These are phyloP conservation scores for Penicillium sp. DNA, from an alignment of 2,329 filamentous ascomycete species.

Conservation along the genomic window DNA sequence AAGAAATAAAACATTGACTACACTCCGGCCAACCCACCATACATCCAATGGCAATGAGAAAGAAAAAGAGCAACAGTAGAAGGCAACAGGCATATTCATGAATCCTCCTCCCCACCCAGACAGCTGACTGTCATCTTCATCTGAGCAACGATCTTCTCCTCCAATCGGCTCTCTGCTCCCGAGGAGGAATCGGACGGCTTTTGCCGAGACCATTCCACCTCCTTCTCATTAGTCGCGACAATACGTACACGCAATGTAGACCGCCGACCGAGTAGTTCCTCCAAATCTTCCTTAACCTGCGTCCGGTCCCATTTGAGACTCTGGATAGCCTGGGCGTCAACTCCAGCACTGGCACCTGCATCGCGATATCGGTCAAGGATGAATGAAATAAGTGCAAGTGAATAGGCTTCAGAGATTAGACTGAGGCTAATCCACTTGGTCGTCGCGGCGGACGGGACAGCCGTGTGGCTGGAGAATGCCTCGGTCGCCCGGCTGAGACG, in stretches of 20 bases:
- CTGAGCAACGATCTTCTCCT: conserved; percentile 70
- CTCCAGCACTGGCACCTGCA: conserved; percentile 59
- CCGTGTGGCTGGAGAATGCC: conserved; percentile 59
- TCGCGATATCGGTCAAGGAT: conserved; percentile 66
- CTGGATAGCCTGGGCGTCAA: conserved; percentile 61
- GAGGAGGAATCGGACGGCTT: conserved; percentile 40
- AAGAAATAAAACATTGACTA: conserved; percentile 13
- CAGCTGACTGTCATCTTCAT: conserved; percentile 54
- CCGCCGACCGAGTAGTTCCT: conserved; percentile 70
- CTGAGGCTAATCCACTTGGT: conserved; percentile 66
- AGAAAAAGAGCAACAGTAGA: conserved; percentile 12
- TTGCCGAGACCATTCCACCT: conserved; percentile 58
- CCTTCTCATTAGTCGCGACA: conserved; percentile 67
- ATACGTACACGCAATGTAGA: conserved; percentile 68
- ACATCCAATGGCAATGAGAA: too few species aligned
- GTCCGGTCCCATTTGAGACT: conserved; percentile 70
- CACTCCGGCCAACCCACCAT: conserved; percentile 17
- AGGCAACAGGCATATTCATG: conserved; percentile 24
- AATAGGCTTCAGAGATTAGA: conserved; percentile 72
- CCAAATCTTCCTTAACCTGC: conserved; percentile 72
- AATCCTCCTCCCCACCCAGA: conserved; percentile 39
- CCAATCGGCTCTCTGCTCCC: conserved; percentile 61
- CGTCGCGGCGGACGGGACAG: conserved; percentile 44
- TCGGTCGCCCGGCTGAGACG: conserved; percentile 70
- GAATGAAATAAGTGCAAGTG: conserved; percentile 68